These are phyloP conservation scores for Darksidea phi DNA, from an alignment of 495 filamentous ascomycete species.

Conservation along the genomic window DNA sequence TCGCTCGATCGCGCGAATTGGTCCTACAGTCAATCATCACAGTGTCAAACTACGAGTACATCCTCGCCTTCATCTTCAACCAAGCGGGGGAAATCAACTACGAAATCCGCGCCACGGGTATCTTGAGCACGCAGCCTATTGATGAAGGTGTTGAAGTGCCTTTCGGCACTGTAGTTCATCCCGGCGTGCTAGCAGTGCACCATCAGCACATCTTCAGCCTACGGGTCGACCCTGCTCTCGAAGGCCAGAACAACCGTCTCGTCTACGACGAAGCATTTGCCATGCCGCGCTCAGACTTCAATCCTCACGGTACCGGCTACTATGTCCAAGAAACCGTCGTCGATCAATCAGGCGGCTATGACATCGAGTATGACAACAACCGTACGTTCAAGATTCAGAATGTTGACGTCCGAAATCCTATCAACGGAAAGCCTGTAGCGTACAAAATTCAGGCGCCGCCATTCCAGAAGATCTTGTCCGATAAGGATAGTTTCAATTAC, in stretches of 20 bases:
- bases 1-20: constrained; percentile 67
- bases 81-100: constrained; percentile 77
- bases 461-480: constrained; percentile 78
- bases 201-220: constrained; percentile 93
- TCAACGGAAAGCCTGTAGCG: constrained; percentile 73
- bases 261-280: constrained; percentile 71
- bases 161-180: constrained; percentile 84
- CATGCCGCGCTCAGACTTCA: constrained; percentile 70
- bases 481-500: constrained; percentile 64
- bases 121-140: constrained; percentile 80
- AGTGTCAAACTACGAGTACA: constrained; percentile 65
- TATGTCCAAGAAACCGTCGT: constrained; percentile 62
- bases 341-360: constrained; percentile 58
- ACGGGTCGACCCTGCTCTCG: constrained; percentile 78
- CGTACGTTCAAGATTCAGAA: constrained; percentile 83
- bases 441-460: constrained; percentile 75
- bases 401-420: constrained; percentile 53
- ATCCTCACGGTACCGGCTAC: constrained; percentile 80
- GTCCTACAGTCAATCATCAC: constrained; percentile 67
- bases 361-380: constrained; percentile 61
- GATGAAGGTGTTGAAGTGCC: constrained; percentile 64
- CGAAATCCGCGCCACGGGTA: constrained; percentile 79
- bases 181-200: constrained; percentile 71
- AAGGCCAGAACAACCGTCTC: constrained; percentile 68
- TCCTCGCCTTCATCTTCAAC: constrained; percentile 82